These are phyloP conservation scores for Pseudogymnoascus sp. DNA, from an alignment of 2,329 filamentous ascomycete genomes.

Conservation along the genomic window DNA sequence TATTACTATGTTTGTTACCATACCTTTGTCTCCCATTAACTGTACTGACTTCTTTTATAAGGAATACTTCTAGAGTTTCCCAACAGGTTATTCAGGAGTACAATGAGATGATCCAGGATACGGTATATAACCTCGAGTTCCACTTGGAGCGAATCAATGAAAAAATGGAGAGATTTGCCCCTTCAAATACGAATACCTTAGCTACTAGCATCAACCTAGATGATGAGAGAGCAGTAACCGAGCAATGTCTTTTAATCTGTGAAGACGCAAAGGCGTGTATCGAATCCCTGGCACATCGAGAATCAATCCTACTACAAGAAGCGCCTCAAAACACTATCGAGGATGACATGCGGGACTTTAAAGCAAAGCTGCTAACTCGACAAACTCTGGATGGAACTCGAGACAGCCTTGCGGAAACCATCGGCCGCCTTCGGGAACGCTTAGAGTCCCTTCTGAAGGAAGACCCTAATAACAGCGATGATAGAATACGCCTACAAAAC, in stretches of 20 bases:
- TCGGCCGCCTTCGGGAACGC: slow-evolving; percentile 30
- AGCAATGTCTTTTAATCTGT: slow-evolving; percentile 35
- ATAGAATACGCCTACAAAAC: too few relatives aligned
- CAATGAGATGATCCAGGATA: slow-evolving; percentile 34
- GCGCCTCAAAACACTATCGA: slow-evolving; percentile 3
- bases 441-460: slow-evolving; percentile 24
- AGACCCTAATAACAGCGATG: slow-evolving; percentile 11
- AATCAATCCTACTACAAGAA: slow-evolving; percentile 22
- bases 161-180: slow-evolving; percentile 24
- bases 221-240: slow-evolving; percentile 32
- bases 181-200: slow-evolving; percentile 17
- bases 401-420: slow-evolving; percentile 28
- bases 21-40: slow-evolving; percentile 12
- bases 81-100: slow-evolving; percentile 31
- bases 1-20: slow-evolving; percentile 31
- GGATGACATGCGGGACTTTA: slow-evolving; percentile 19
- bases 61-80: slow-evolving; percentile 29
- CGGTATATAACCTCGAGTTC: slow-evolving; percentile 30
- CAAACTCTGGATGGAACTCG: slow-evolving; percentile 28
- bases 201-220: slow-evolving; percentile 27
- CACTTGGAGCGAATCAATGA: slow-evolving; percentile 32
- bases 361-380: slow-evolving; percentile 30
- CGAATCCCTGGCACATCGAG: slow-evolving; percentile 26
- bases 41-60: slow-evolving; percentile 23
- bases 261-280: slow-evolving; percentile 32